Percentiles rank a stretch among this genome's conserved stretches.
Conservation (phyloP, 2,329 filamentous ascomycete genomes). For the Alternaria tenuissima region DNA sequence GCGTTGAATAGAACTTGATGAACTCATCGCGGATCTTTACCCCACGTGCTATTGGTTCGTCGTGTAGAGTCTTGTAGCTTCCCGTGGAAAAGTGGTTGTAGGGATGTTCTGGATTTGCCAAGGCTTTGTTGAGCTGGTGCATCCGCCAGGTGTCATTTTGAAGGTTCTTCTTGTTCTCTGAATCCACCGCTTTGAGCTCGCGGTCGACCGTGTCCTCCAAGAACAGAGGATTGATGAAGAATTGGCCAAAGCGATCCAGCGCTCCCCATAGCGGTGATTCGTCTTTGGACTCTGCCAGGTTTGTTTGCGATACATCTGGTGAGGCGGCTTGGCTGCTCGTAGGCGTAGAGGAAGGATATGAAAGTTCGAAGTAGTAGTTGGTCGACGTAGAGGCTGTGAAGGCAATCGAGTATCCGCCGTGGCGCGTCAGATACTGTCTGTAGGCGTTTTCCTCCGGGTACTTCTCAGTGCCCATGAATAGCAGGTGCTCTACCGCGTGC, state of each 20-base stretch:
- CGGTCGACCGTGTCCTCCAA: constrained; percentile 83
- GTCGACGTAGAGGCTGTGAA: too few relatives aligned
- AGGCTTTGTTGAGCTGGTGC: constrained; percentile 84
- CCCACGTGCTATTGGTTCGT: constrained; percentile 77
- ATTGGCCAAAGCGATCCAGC: constrained; percentile 90
- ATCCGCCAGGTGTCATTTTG: constrained; percentile 90
- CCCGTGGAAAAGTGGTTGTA: constrained; percentile 93
- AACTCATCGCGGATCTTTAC: constrained; percentile 90
- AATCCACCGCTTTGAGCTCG: constrained; percentile 88
- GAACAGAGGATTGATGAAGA: constrained; percentile 90
- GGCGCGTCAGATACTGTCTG: too few relatives aligned
- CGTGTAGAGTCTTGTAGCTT: constrained; percentile 85
- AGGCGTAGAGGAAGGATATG: too few relatives aligned
- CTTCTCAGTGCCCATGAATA: too few relatives aligned
- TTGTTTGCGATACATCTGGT: too few relatives aligned
- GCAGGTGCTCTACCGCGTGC: too few relatives aligned
- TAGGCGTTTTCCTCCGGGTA: too few relatives aligned
- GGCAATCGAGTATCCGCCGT: too few relatives aligned
- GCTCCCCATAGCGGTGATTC: constrained; percentile 76
- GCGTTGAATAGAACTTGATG: constrained; percentile 86
- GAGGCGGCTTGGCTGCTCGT: too few relatives aligned
- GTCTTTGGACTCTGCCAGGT: constrained; percentile 47
- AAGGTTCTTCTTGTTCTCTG: constrained; percentile 97
- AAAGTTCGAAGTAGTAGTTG: too few relatives aligned
- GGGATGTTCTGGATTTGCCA: constrained; percentile 87